Conservation (phyloP, 176 grass and related monocot species). For the Sorghum bicolor region DNA sequence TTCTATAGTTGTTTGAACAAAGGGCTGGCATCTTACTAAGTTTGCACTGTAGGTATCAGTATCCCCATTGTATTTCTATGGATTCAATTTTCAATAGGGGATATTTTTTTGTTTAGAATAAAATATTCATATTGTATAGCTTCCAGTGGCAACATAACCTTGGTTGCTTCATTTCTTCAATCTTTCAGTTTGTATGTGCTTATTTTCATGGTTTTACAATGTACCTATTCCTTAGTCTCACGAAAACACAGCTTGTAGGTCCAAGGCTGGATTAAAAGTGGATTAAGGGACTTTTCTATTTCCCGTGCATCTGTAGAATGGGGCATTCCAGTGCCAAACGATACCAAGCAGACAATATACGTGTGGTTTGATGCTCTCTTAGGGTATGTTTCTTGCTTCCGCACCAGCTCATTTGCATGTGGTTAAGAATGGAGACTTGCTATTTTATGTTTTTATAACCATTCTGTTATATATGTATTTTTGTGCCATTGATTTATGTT, state of each 20-base stretch:
- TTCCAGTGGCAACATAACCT: background rate
- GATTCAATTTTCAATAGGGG: conserved; percentile 14
- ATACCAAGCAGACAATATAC: conserved; percentile 91
- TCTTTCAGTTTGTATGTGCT: conserved; percentile 5
- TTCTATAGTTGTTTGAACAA: background rate
- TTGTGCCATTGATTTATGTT: conserved; percentile 2
- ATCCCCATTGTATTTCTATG: background rate
- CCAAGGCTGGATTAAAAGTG: conserved; percentile 95
- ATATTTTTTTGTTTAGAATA: conserved; percentile 13
- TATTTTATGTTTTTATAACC: background rate
- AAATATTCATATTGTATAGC: conserved; percentile 1
- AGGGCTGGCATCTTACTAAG: background rate
- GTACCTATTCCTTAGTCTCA: conserved; percentile 26
- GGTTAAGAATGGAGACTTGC: conserved; percentile 4
- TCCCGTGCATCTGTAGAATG: conserved; percentile 90
- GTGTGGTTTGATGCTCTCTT: conserved; percentile 98
- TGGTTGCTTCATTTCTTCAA: background rate
- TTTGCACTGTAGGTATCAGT: no score
- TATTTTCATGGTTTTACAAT: conserved; percentile 15
- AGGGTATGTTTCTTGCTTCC: conserved; percentile 61
- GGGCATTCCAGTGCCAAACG: conserved; percentile 98
- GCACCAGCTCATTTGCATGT: conserved; percentile 26
- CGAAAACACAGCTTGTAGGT: conserved; percentile 79
- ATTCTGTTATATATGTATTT: conserved; percentile 1
- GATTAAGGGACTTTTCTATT: conserved; percentile 95